Evolutionary conservation across 2,329 filamentous ascomycete genomes (phyloP).

Genomic region (Domatiomyces globalis): DNA sequence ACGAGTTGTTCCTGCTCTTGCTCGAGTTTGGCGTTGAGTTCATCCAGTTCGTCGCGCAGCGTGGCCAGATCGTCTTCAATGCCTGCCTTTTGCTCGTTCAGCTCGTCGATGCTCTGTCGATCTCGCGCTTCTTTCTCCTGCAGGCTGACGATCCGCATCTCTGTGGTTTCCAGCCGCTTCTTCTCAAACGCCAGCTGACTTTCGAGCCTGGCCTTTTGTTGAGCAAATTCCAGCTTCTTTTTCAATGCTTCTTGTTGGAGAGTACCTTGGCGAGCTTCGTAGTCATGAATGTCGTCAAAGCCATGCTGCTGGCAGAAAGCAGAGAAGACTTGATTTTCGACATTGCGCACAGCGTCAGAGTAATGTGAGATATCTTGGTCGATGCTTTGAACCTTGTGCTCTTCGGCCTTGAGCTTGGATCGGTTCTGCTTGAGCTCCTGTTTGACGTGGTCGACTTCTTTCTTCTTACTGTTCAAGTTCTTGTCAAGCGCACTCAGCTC

Average conservation of each 20-base stretch:
- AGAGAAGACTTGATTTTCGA: conserved; percentile 78
- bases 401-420: conserved; percentile 64
- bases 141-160: conserved; percentile 54
- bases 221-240: conserved; percentile 73
- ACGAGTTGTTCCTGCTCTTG: conserved; percentile 53
- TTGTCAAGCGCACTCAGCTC: conserved; percentile 67
- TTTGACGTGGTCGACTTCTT: conserved; percentile 60
- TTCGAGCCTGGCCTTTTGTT: conserved; percentile 53
- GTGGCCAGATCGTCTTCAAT: conserved; percentile 61
- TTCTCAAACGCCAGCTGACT: conserved; percentile 51
- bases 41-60: conserved; percentile 62
- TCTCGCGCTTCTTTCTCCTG: conserved; percentile 53
- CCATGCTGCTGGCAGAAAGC: conserved; percentile 76
- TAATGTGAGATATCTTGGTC: conserved; percentile 42
- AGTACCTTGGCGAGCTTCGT: conserved; percentile 84
- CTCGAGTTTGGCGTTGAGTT: conserved; percentile 57
- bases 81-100: conserved; percentile 56
- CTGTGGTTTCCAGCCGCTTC: conserved; percentile 56
- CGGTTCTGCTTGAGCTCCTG: conserved; percentile 60
- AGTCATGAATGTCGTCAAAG: conserved; percentile 79
- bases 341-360: conserved; percentile 54
- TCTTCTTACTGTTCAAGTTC: conserved; percentile 72
- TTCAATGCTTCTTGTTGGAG: conserved; percentile 80
- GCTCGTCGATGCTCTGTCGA: conserved; percentile 52
- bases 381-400: conserved; percentile 51